Evolutionary conservation across 129 eudicot genomes (phyloP), one percentile per base, ranked within the genome.

Genomic region (Centrapalus pauciflorus): DNA sequence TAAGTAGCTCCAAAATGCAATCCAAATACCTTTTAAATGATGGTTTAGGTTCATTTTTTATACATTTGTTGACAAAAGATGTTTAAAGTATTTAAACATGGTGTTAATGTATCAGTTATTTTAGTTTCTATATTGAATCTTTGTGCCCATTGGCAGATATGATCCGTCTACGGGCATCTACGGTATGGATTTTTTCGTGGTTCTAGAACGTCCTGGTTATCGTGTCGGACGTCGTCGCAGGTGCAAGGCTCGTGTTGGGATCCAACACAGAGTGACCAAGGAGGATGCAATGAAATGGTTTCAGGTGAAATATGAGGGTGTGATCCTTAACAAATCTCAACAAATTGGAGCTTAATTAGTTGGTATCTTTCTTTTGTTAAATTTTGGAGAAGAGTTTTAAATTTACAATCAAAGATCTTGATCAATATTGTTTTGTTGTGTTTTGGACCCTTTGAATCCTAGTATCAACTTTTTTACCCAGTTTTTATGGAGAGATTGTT

Each of bases 251-350:
- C 75, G 75, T 58, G 75, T 70, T 6, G 75, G 75, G 41, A 70
- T 70, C n/a, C 75, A 70, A 48, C 75, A 70, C 66, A 49, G 75
- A 29, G 82, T 78, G 1, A 77, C 77, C 1, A 77, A 77, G 68
- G 82, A 77, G 2, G 82, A 77, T 50, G 74, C 82, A 0, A 77
- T 77, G 82, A 77, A 77, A 64, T 77, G 82, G 82, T 77, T 77
- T 64, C 82, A 78, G 13, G 82, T 78, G 48, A 78, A 78, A 59
- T 78, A 78, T 20, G 82, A 78, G 67, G 83, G 83, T 46, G 83
- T 78, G 0, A 78, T 78, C 40, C 83, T 78, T 27, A 78, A 78
- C 83, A 78, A 78, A 30, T 56, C 77, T 4, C 75, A 74, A 25
- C 69, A 71, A 41, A 77, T 77, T 33, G 77, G 81, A 62, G 64